phyloP scores from a whole-genome alignment of 495 filamentous ascomycete genomes.

The Darksidea phi region DNA sequence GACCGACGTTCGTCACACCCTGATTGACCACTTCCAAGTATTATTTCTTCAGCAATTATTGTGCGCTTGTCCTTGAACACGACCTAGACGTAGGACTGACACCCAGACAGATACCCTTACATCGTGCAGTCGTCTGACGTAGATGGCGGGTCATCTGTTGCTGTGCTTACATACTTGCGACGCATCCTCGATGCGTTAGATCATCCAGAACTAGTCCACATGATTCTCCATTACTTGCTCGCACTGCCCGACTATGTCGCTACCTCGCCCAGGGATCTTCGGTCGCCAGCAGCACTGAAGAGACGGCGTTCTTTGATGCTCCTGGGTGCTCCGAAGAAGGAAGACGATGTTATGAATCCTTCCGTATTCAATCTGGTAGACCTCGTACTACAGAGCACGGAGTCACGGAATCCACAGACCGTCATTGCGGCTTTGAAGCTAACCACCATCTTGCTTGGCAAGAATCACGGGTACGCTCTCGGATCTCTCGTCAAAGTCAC shows the following conservation, averaged over 20 bases:
- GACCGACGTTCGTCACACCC: slow-evolving; percentile 81
- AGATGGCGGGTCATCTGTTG: slow-evolving; percentile 93
- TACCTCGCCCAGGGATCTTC: slow-evolving; percentile 45
- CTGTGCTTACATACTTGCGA: slow-evolving; percentile 89
- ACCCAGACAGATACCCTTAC: slow-evolving; percentile 74
- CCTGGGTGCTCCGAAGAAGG: slow-evolving; percentile 69
- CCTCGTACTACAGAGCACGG: slow-evolving; percentile 80
- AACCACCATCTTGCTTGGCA: slow-evolving; percentile 75
- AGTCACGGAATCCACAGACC: slow-evolving; percentile 82
- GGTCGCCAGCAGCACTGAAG: slow-evolving; percentile 60
- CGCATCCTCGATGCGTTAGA: slow-evolving; percentile 87
- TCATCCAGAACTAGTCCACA: slow-evolving; percentile 85
- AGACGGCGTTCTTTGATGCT: slow-evolving; percentile 86
- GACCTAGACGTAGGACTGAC: slow-evolving; percentile 35
- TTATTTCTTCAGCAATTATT: slow-evolving; percentile 93
- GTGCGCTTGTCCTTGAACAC: slow-evolving; percentile 60
- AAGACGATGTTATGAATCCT: slow-evolving; percentile 70
- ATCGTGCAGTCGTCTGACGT: slow-evolving; percentile 93
- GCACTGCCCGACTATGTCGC: slow-evolving; percentile 57
- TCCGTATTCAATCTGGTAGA: slow-evolving; percentile 90
- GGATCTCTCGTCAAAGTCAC: slow-evolving; percentile 68
- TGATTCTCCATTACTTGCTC: slow-evolving; percentile 90
- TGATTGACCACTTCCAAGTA: slow-evolving; percentile 96
- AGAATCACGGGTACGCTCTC: slow-evolving; percentile 82
- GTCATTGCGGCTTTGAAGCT: slow-evolving; percentile 84